These are phyloP conservation scores for Omphalotus olearius DNA, from an alignment of 1,284 basidiomycete genomes.

Conservation along the genomic window DNA sequence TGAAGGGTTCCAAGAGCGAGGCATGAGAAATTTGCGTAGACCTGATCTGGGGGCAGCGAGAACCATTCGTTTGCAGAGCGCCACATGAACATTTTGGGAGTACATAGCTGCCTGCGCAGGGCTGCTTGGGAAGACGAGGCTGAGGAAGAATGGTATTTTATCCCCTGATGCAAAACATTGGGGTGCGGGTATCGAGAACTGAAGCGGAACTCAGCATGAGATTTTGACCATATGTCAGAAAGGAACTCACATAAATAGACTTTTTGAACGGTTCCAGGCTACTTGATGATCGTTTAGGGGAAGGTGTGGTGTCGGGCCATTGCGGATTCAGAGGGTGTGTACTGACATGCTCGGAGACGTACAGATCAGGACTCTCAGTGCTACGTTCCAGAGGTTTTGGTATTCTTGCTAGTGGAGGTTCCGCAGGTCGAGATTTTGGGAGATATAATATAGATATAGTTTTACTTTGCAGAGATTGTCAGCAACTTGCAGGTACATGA, in stretches of 20 bases:
- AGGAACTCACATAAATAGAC: slow-evolving; percentile 19
- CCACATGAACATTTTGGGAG: slow-evolving; percentile 29
- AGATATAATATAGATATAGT: slow-evolving; percentile 32
- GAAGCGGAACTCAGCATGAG: not conserved
- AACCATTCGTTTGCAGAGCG: slow-evolving; percentile 33
- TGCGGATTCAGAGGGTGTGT: slow-evolving; percentile 25
- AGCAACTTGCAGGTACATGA: not conserved
- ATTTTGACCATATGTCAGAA: not conserved
- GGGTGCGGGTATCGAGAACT: slow-evolving; percentile 37
- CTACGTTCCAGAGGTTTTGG: slow-evolving; percentile 19
- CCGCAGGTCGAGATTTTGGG: slow-evolving; percentile 35
- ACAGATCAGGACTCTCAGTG: slow-evolving; percentile 15
- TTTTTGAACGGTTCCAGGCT: slow-evolving; percentile 13
- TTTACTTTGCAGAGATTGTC: slow-evolving; percentile 20
- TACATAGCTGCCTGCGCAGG: slow-evolving; percentile 36
- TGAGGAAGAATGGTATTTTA: slow-evolving; percentile 35
- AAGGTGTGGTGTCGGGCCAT: slow-evolving; percentile 19
- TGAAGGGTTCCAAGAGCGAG: slow-evolving; percentile 8
- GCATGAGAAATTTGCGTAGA: slow-evolving; percentile 20
- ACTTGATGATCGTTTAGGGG: slow-evolving; percentile 2
- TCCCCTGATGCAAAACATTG: slow-evolving; percentile 37
- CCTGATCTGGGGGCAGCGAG: slow-evolving; percentile 23
- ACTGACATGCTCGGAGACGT: slow-evolving; percentile 26
- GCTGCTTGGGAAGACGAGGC: slow-evolving; percentile 31
- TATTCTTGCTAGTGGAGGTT: slow-evolving; percentile 27